Evolutionary conservation across 2,329 filamentous ascomycete genomes (phyloP).

Genomic region (Aspergillaceae sp.): DNA sequence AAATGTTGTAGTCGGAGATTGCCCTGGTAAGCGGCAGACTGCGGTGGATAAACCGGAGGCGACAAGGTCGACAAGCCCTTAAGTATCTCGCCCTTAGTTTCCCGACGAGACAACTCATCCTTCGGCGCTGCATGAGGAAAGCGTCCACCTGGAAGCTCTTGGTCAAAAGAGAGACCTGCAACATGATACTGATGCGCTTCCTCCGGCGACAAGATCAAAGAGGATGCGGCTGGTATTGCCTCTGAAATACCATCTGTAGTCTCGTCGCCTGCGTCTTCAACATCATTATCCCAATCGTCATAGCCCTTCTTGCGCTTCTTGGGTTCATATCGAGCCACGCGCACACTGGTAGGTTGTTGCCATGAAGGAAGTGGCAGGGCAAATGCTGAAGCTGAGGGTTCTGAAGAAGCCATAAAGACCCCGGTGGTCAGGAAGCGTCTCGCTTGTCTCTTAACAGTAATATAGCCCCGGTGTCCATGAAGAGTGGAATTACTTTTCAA

Average conservation of each 20-base stretch:
- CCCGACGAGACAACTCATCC: constrained; percentile 4
- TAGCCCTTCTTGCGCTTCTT: constrained; percentile 25
- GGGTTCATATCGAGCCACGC: constrained; percentile 28
- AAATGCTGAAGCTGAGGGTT: constrained; percentile 27
- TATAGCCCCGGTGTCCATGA: constrained; percentile 4
- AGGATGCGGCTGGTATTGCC: constrained; percentile 11
- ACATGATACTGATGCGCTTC: constrained; percentile 38
- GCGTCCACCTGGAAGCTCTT: constrained; percentile 30
- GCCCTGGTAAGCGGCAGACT: constrained; percentile 21
- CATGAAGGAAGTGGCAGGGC: constrained; percentile 30
- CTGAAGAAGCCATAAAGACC: constrained; percentile 8
- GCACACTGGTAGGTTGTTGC: constrained; percentile 28
- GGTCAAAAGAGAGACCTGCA: constrained; percentile 31
- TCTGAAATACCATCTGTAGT: constrained; percentile 24
- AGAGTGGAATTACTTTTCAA: constrained; percentile 1
- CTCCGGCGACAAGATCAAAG: constrained; percentile 29
- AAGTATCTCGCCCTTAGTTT: constrained; percentile 13
- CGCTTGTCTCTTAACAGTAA: constrained; percentile 4
- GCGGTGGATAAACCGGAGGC: constrained; percentile 26
- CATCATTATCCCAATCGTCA: constrained; percentile 19
- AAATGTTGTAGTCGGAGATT: constrained; percentile 48
- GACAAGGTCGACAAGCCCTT: constrained; percentile 23
- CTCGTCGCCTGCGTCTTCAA: constrained; percentile 16
- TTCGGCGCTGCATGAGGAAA: constrained; percentile 33
- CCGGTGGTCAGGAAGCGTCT: not conserved